Base-by-base conservation (phyloP, 163 green algal genomes). In the Prototheca stagnorum region DNA sequence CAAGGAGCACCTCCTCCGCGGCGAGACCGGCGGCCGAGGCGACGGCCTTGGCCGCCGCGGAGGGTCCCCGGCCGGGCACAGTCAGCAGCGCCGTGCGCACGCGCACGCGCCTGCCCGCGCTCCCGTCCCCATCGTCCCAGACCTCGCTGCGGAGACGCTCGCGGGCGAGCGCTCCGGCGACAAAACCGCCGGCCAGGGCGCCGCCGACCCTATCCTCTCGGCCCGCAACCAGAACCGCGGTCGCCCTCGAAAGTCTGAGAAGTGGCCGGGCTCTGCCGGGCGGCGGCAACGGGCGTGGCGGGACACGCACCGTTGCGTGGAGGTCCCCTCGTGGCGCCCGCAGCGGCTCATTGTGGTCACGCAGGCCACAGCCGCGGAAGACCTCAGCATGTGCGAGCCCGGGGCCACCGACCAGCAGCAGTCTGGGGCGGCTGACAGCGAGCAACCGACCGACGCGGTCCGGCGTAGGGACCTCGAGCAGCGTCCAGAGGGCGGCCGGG, bases 311-410 rank as follows among this genome's bases (percentile, higher is more conserved):
- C 17, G 39, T 25, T 8, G 55, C 49, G 17, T 36, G 22, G 8
- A 69, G 49, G 42, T 45, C 25, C n/a, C 61, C 61, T 4, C 42
- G 14, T 0, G 61, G 61, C 7, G 27, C 21, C 22, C 59, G 49
- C 61, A 54, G 57, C 2, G 61, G 61, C 2, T 61, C 49, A 14
- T 39, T 21, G 31, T 51, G 26, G 22, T 69, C 61, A 34, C 43
- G 57, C 17, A 69, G 49, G 7, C 61, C 61, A 23, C 53, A 44
- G 9, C 44, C 49, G 17, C 24, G 24, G 23, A 69, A n/a, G 24
- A 37, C 21, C 4, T 17, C 24, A n/a, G 33, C 31, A 54, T 49
- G 61, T 25, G 48, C 28, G 28, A 49, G 54, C 31, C 61, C 61
- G 2, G 39, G 34, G 19, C 61, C 54, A 16, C 54, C 47, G 9